phyloP scores from a whole-genome alignment of 768 basidiomycete genomes.

The Panaeolus papilionaceus region DNA sequence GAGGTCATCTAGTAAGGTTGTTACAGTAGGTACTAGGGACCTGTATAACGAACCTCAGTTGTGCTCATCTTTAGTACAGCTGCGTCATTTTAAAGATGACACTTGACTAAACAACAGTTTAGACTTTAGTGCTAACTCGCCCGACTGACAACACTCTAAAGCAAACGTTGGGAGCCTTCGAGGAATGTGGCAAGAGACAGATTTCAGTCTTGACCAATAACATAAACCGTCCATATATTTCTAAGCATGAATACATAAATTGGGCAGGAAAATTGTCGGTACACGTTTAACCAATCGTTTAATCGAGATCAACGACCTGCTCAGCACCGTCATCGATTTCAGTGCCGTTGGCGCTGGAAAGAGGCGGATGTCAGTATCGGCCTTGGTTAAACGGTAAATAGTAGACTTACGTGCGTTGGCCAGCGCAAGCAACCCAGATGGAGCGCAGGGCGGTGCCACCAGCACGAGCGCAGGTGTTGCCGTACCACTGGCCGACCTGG shows the following conservation, averaged over 20 bases:
- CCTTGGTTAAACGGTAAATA: no score
- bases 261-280: no score
- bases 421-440: background rate
- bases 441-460: background rate
- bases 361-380: background rate
- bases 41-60: no score
- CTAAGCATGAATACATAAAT: background rate
- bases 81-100: no score
- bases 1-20: no score
- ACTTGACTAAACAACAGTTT: no score
- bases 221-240: background rate
- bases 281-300: background rate
- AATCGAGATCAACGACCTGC: background rate
- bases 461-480: conserved; percentile 2
- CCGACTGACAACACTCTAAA: no score
- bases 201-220: background rate
- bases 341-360: background rate
- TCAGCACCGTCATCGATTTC: background rate
- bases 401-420: background rate
- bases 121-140: no score
- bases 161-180: no score
- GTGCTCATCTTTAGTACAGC: no score
- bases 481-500: background rate
- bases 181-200: background rate
- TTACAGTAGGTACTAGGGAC: no score